Percentiles rank a stretch among this genome's conserved stretches.
phyloP scores from a whole-genome alignment of 495 filamentous ascomycete genomes.

The Pyrenula aspistea region DNA sequence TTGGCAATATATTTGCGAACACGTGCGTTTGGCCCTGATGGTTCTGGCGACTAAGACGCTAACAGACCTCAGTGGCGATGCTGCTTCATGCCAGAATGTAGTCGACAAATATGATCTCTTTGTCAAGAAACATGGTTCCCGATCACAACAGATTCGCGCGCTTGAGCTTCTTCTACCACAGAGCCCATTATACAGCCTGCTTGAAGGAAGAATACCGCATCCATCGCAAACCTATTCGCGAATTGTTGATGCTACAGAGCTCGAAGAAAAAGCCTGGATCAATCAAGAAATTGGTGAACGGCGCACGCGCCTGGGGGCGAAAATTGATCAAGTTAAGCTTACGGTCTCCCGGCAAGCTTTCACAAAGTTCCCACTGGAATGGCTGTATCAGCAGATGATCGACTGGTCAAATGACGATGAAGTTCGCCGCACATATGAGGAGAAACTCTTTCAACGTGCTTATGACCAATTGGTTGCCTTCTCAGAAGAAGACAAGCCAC shows the following conservation, averaged over 20 bases:
- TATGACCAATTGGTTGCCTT: conserved; percentile 63
- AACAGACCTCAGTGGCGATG: conserved; percentile 37
- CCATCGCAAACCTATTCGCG: conserved; percentile 71
- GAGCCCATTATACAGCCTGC: conserved; percentile 61
- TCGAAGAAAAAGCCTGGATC: conserved; percentile 80
- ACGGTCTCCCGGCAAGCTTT: conserved; percentile 85
- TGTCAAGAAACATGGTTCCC: conserved; percentile 57
- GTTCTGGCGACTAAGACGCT: conserved; percentile 6
- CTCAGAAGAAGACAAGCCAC: conserved; percentile 48
- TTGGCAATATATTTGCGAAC: conserved; percentile 64
- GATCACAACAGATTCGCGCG: conserved; percentile 57
- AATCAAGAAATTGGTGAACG: conserved; percentile 85
- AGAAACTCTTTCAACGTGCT: conserved; percentile 73
- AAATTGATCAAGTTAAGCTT: conserved; percentile 63
- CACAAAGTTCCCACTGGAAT: conserved; percentile 53
- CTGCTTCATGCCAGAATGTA: conserved; percentile 61
- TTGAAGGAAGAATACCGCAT: conserved; percentile 77
- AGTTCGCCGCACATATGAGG: conserved; percentile 70
- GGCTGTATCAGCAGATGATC: conserved; percentile 67
- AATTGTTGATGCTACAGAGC: conserved; percentile 74
- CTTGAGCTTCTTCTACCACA: conserved; percentile 65
- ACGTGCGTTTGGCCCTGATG: conserved; percentile 31
- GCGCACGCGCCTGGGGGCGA: conserved; percentile 77
- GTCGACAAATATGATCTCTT: conserved; percentile 70
- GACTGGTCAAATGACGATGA: conserved; percentile 87